phyloP scores from a whole-genome alignment of 2,329 filamentous ascomycete genomes.

The Claviceps fusiformis region DNA sequence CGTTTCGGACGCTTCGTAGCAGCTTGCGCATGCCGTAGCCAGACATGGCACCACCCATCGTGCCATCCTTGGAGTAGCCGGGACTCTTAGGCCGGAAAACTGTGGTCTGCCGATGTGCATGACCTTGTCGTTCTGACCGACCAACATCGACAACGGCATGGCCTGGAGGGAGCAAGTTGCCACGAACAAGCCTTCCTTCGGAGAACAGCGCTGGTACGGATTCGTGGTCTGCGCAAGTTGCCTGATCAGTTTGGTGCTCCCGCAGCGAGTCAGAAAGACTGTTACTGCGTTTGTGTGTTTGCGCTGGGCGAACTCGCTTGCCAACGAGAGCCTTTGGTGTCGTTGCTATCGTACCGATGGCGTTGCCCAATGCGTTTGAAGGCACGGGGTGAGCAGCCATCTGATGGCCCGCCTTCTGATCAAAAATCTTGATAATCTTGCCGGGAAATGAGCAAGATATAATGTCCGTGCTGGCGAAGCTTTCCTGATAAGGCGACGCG shows the following conservation, averaged over 20 bases:
- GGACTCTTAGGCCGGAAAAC: slow-evolving; percentile 29
- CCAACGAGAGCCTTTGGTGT: slow-evolving; percentile 45
- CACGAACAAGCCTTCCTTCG: slow-evolving; percentile 74
- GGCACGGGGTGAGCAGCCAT: slow-evolving; percentile 44
- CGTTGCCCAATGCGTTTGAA: slow-evolving; percentile 33
- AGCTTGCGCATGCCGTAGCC: slow-evolving; percentile 73
- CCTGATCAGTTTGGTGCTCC: slow-evolving; percentile 45
- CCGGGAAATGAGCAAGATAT: slow-evolving; percentile 51
- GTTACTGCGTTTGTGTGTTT: slow-evolving; percentile 66
- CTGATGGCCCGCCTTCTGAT: slow-evolving; percentile 26
- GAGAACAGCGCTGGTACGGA: slow-evolving; percentile 52
- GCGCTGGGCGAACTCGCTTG: slow-evolving; percentile 43
- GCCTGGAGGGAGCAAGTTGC: slow-evolving; percentile 68
- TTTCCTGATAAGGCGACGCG: slow-evolving; percentile 33
- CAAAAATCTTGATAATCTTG: slow-evolving; percentile 30
- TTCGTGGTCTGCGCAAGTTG: slow-evolving; percentile 40
- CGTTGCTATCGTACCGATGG: slow-evolving; percentile 37
- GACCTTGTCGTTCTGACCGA: slow-evolving; percentile 33
- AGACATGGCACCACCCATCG: slow-evolving; percentile 46
- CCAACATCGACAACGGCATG: slow-evolving; percentile 66
- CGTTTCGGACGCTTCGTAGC: slow-evolving; percentile 73
- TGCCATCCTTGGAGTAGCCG: slow-evolving; percentile 30
- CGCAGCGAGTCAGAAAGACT: slow-evolving; percentile 77
- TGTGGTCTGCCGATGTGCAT: slow-evolving; percentile 38
- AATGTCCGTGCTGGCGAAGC: slow-evolving; percentile 45